These are phyloP conservation scores for Russula abietina DNA, from an alignment of 768 basidiomycete species.

Conservation along the genomic window DNA sequence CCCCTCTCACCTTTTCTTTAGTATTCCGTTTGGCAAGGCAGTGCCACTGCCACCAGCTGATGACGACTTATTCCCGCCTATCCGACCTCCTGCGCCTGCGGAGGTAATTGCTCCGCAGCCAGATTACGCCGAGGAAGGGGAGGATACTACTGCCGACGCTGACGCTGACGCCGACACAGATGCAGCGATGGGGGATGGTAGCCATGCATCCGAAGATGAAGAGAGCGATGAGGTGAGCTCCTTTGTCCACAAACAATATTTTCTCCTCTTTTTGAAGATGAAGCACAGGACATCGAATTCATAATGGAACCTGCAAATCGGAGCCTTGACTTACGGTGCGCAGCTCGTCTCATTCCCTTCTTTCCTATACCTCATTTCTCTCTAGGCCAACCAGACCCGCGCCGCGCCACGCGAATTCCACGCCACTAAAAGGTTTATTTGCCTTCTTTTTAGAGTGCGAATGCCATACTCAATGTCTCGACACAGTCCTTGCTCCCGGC, in stretches of 20 bases:
- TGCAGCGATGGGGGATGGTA: conserved; percentile 35
- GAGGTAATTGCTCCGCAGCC: conserved; percentile 10
- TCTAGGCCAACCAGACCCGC: conserved; percentile 35
- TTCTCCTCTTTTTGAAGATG: neutral
- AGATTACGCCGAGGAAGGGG: conserved; percentile 19
- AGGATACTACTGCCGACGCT: neutral
- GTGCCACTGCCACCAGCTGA: neutral
- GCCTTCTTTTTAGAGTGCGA: neutral
- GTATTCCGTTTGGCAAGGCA: conserved; percentile 17
- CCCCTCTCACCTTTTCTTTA: conserved; percentile 6
- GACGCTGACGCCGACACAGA: conserved; percentile 29
- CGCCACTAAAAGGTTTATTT: conserved; percentile 30
- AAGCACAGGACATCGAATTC: conserved; percentile 73
- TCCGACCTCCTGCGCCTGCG: conserved; percentile 27
- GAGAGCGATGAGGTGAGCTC: conserved; percentile 40
- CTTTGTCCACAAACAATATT: conserved; percentile 35
- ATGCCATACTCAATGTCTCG: conserved; percentile 13
- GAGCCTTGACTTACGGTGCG: conserved; percentile 70
- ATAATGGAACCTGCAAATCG: conserved; percentile 77
- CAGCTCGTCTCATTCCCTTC: conserved; percentile 4
- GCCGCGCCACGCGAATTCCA: conserved; percentile 30
- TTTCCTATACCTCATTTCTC: conserved; percentile 1
- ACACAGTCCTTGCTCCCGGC: conserved; percentile 43
- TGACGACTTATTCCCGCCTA: conserved; percentile 11
- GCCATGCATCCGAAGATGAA: conserved; percentile 37